Evolutionary conservation across 176 grass and related monocot genomes (phyloP), one percentile per base, ranked within the genome.

Genomic region (Carex pumila): DNA sequence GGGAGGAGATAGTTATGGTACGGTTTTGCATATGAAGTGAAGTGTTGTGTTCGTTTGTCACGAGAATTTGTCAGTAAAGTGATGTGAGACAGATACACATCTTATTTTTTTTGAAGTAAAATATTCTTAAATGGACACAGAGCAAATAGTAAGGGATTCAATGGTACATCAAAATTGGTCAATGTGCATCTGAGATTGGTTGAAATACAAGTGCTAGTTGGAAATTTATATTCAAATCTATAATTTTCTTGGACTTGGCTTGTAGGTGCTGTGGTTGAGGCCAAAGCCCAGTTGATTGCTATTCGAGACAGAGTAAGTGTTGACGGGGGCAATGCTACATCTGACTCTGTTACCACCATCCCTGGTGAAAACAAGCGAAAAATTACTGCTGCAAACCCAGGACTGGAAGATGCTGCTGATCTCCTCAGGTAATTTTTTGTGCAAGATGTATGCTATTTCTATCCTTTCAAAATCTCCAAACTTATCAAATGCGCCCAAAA

Each of bases 351-450:
- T 37, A 86, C 84, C 37, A 50, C 62, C n/a, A 50, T 18, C 70
- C 57, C 93, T 71, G 88, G 79, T 72, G 83, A 87, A 63, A 83
- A 83, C 78, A 99, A 95, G 83, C 82, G 86, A 72, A 82, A 88
- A 63, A 89, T 99, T 43, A 88, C 91, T 50, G 93, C 93, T 21
- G 80, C 96, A 54, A 98, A 95, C 89, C 96, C 91, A 55, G 91
- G 93, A 11, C 89, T 89, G 36, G 89, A 95, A 87, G 96, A 99
- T 84, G 96, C 93, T 85, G 88, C 91, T 6, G 91, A 95, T 57
- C 91, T 99, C 85, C 83, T 99, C 39, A 99, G 96, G 96, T 99
- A 92, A 65, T 57, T 22, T 1, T 81, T 84, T 34, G 3, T 43
- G 56, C 2, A 0, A 3, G 8, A 62, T 25, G 57, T 60, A 60